phyloP scores from a whole-genome alignment of 352 stramenopile species.

The Phytopythium delawarense region DNA sequence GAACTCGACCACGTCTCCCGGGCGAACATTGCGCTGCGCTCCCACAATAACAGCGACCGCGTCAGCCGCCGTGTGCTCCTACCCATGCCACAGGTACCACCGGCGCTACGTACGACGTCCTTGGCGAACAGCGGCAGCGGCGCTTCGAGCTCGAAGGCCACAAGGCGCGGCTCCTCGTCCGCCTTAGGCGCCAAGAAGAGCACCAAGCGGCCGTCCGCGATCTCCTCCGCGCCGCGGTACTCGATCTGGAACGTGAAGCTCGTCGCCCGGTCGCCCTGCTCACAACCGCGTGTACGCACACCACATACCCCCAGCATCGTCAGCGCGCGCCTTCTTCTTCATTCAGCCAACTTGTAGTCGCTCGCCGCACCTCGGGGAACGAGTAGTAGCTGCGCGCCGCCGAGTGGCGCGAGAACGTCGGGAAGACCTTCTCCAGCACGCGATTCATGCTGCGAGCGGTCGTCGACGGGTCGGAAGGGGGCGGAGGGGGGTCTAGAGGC shows the following conservation, averaged over 20 bases:
- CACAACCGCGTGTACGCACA: background rate
- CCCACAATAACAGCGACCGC: conserved; percentile 5
- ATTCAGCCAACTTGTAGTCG: background rate
- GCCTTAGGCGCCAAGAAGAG: conserved; percentile 52
- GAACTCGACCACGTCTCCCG: conserved; percentile 57
- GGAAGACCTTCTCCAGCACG: conserved; percentile 65
- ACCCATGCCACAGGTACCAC: background rate
- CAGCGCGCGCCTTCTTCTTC: background rate
- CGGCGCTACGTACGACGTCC: conserved; percentile 34
- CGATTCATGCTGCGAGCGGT: conserved; percentile 48
- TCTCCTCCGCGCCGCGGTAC: conserved; percentile 31
- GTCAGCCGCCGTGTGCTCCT: background rate
- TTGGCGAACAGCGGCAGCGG: conserved; percentile 61
- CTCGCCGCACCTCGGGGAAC: conserved; percentile 45
- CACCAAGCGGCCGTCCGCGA: conserved; percentile 45
- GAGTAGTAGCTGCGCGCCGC: conserved; percentile 48
- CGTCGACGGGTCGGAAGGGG: background rate
- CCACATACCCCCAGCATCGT: background rate
- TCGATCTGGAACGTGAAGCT: conserved; percentile 54
- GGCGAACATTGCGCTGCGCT: conserved; percentile 36
- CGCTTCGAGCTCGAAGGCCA: conserved; percentile 53
- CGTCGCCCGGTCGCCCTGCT: conserved; percentile 31
- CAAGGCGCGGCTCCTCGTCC: conserved; percentile 44
- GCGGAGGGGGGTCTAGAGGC: background rate
- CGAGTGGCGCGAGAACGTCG: conserved; percentile 42